Base-by-base conservation (phyloP, 106 monocot genomes). In the Ottelia alismoides region DNA sequence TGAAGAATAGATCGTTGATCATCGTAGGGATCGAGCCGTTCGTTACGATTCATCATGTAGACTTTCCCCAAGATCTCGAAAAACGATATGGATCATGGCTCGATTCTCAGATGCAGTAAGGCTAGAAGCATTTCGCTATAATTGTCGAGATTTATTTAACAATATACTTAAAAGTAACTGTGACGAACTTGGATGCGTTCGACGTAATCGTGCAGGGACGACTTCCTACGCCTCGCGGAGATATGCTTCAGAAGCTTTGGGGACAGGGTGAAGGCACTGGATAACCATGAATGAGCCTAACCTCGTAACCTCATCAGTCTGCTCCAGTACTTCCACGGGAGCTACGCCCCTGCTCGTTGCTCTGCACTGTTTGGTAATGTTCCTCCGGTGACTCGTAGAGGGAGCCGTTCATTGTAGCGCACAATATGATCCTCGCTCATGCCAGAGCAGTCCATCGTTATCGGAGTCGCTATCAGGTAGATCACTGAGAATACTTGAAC, bases 201-300 rank as follows among this genome's bases (percentile, higher is more conserved):
- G n/a, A n/a, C n/a, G n/a, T n/a, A n/a, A n/a, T n/a, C n/a, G n/a
- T 35, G 35, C 70, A 82, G 82, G 67, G 51, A 82, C 51, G 82
- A 82, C 52, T 82, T 82, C 50, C 62, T 40, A 9, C 56, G 65
- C 31, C 73, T 17, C 50, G 82, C 77, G 9, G 73, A 77, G 9
- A 60, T 70, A 21, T 82, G 82, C 45, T 82, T 77, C 63, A 62
- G 35, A 19, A 62, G 25, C 44, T 82, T 82, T 35, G 76, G 82
- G 0, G 77, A 73, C 29, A 64, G 58, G 54, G 73, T 82, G 19
- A 76, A 77, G n/a, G 31, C 73, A 82, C 24, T 82, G 82, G 82
- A 53, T 50, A 22, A 82, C 82, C 28, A 60, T 82, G 25, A 82
- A 82, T 53, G 82, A 82, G 65, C 76, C 77, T 24, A 70, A 66